phyloP scores from a whole-genome alignment of 305 asterid genomes.

The Striga hermonthica region DNA sequence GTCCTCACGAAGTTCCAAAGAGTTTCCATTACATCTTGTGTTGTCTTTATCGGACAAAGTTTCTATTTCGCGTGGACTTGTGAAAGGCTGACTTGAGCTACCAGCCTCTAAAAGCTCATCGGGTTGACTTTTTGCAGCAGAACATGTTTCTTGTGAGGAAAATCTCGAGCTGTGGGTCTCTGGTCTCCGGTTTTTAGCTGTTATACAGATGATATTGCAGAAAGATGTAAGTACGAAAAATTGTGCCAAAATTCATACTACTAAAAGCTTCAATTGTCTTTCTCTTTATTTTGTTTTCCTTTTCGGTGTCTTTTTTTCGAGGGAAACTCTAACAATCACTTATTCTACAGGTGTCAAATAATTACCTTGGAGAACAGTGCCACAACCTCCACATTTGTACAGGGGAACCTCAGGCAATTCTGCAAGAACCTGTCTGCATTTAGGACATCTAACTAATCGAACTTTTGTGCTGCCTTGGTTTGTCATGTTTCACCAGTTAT shows the following conservation, averaged over 20 bases:
- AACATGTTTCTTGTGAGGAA: constrained; percentile 32
- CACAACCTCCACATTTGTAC: constrained; percentile 88
- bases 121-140: constrained; percentile 24
- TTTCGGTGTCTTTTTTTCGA: no score
- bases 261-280: not conserved
- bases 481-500: constrained; percentile 39
- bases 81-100: constrained; percentile 31
- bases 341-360: not conserved
- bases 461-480: constrained; percentile 44
- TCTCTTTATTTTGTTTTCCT: no score
- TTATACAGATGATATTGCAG: constrained; percentile 16
- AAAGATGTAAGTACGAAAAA: constrained; percentile 17
- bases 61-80: constrained; percentile 24
- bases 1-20: constrained; percentile 27
- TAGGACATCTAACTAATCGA: constrained; percentile 78
- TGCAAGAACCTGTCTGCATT: constrained; percentile 54
- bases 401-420: constrained; percentile 58
- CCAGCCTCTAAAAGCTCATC: constrained; percentile 34
- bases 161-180: constrained; percentile 31
- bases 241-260: not conserved
- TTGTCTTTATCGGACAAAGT: constrained; percentile 30
- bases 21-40: constrained; percentile 15
- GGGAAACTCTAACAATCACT: no score
- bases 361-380: constrained; percentile 66
- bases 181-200: constrained; percentile 57